Evolutionary conservation across 768 basidiomycete species (phyloP), one percentile per base, ranked within the genome.

Genomic region (Auricularia heimuer): DNA sequence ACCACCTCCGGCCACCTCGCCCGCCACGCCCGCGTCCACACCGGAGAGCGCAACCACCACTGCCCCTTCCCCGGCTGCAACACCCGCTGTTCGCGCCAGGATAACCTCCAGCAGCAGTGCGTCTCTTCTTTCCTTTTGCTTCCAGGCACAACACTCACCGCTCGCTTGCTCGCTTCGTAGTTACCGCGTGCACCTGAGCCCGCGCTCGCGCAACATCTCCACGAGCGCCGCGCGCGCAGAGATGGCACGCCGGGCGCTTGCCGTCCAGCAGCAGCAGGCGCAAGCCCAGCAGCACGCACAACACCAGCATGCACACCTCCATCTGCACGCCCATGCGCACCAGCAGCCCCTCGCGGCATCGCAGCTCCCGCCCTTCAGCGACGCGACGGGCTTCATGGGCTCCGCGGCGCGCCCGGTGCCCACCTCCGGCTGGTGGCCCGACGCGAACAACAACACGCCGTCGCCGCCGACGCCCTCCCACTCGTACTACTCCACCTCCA

Each of bases 21-120:
- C 1, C 83, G 93, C 61, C 93, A 95, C 72, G 82, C 88, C 16
- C 81, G 92, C 64, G 88, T 94, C 14, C 93, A 95, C 77, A 95
- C 93, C 18, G 93, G 93, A 44, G 93, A 94, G 71, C 82, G 91
- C 67, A 94, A 94, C 76, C 91, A 94, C 78, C 90, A 86, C 66
- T 95, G 93, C 71, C 93, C 94, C 39, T 95, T 92, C 78, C 93
- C 94, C 21, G 93, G 92, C 24, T 95, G 93, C 74, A 90, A 94
- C 70, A 94, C 92, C 1, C 82, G 90, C 18, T 95, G 94, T 69
- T 93, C 90, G 11, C 80, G 93, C 39, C 92, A 94, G 74, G 94
- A 95, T 69, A 95, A 95, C 69, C 81, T 95, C n/a, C 85, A 83
- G 68, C 82, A 83, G 68, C 82, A 83, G 82, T 83, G 69, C 77